Conservation (phyloP, 305 asterid genomes). For the Euphrasia arctica region DNA sequence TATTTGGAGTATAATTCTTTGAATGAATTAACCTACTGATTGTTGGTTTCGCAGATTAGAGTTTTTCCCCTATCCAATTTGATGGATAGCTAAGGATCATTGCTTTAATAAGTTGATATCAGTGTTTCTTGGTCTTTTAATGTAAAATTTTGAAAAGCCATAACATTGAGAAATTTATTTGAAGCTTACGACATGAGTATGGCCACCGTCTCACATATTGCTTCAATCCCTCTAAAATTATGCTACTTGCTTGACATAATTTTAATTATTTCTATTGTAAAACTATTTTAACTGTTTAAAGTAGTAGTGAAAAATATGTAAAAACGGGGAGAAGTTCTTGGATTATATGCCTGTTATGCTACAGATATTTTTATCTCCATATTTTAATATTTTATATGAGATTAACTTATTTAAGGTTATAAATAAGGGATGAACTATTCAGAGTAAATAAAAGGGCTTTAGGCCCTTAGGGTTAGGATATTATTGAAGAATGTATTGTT, state of each 20-base stretch:
- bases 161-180: neutral
- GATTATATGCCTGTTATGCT: neutral
- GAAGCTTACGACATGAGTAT: neutral
- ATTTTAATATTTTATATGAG: no score
- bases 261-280: neutral
- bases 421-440: no score
- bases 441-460: no score
- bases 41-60: neutral
- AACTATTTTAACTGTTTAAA: neutral
- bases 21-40: neutral
- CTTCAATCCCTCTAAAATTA: constrained; percentile 1
- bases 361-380: no score
- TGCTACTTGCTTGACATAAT: neutral
- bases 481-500: no score
- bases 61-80: neutral
- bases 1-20: neutral
- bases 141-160: neutral
- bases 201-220: neutral
- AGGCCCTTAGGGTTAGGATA: no score
- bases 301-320: neutral
- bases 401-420: no score
- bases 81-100: neutral
- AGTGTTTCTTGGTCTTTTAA: neutral
- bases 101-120: neutral
- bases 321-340: neutral